Evolutionary conservation across 768 basidiomycete species (phyloP), one percentile per base, ranked within the genome.

Genomic region (Agaricus blazei): DNA sequence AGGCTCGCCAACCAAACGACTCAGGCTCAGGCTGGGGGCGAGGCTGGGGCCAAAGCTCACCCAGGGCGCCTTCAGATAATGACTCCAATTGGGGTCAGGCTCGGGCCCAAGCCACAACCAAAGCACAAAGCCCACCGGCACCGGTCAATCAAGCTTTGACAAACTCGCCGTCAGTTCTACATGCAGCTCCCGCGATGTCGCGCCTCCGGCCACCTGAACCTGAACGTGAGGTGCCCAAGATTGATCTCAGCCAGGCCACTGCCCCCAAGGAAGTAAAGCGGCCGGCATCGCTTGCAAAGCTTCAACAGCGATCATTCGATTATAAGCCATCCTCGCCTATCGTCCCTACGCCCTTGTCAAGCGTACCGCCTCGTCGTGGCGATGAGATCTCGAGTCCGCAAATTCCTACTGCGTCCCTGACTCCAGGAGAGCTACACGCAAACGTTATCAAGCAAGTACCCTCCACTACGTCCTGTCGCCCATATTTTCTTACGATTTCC

Each of bases 401-500:
- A 48, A 34, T 9, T 48, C 54, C 19, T 19, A 14, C 8, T 6
- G 48, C 31, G 9, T 11, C 28, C 9, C 34, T 19, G n/a, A 23
- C 14, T 27, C 48, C 48, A 9, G 31, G 36, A 9, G 40, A 43
- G 9, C 29, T 56, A 11, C 47, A 56, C 24, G 24, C 29, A 24
- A 56, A 56, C 43, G 28, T 56, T 11, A 56, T 56, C 31, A 50
- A 43, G 54, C 50, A 31, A 34, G 54, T 47, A 19, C 5, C 19
- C 11, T 24, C 2, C 7, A 9, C 52, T 11, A 29, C 8, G 2
- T 19, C 2, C 5, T 23, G 12, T 14, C 29, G 42, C n/a, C 9
- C 1, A 19, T 19, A 44, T 24, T n/a, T 29, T 49, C 12, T 42
- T 34, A 23, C 11, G 27, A 31, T 38, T 29, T 11, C 43, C 15